Evolutionary conservation across 2,329 filamentous ascomycete species (phyloP), one percentile per base, ranked within the genome.

Genomic region (Exophiala dermatitidis): DNA sequence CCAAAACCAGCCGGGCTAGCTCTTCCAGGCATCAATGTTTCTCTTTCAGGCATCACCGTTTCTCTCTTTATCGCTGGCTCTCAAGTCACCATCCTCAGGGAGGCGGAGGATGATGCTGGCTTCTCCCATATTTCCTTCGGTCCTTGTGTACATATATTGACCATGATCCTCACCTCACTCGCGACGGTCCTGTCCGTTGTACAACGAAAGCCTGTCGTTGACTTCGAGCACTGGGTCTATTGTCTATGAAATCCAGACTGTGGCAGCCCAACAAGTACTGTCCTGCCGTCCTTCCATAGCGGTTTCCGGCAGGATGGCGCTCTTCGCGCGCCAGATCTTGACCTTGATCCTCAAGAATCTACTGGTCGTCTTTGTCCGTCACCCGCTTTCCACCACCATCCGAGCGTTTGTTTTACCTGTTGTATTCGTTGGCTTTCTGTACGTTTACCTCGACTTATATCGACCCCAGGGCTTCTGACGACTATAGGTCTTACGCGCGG

Each of bases 401-500:
- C 73, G 78, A 57, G 79, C 78, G 5, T 77, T 83, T 56, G 65
- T 80, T 50, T 70, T 79, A 5, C 80, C 80, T 0, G 73, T 81
- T 29, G 72, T 80, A 38, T 79, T 79, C 63, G 68, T 72, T n/a
- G 69, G 67, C 45, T 74, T 76, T 64, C 60, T 73, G 64, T 70
- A 49, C 36, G 65, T 60, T 8, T 10, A 41, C 38, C 44, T 36
- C 12, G 5, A 38, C 36, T 12, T 29, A 32, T 7, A 3, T 9
- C 44, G 43, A 19, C n/a, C 2, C 37, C n/a, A n/a, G n/a, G 38
- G 48, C 42, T 43, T 56, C 51, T 56, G 72, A 74, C 68, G 73
- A 73, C 64, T 71, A 71, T 61, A 78, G 78, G 44, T 73, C 74
- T 49, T 91, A 86, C 67, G 85, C 88, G 10, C 84, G 87, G 62